Base-by-base conservation (phyloP, 148 eudicot genomes). In the Diospyros lotus region DNA sequence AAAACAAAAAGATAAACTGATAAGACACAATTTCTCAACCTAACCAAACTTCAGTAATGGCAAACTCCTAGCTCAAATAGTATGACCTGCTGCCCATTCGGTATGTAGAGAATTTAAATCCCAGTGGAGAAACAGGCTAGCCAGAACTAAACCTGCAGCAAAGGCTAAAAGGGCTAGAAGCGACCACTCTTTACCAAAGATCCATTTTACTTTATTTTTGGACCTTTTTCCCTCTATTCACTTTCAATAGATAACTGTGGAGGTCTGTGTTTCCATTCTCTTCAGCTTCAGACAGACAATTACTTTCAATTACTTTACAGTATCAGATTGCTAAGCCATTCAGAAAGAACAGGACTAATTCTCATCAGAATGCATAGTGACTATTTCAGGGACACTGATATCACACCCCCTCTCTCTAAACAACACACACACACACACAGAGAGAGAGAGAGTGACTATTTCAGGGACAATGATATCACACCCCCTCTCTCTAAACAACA, bases 1-100 rank as follows among this genome's bases (percentile, higher is more conserved):
- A 58, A 71, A 43, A 55, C 54, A 69, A 48, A 18, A 52, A 43
- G 46, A 58, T 64, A 14, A 28, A 50, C 14, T 55, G 42, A 38
- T 8, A 68, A 7, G 18, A 59, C 12, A 68, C 41, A 79, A 69
- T 40, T 2, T 64, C 9, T 51, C 51, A 82, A 73, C 40, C 45
- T 43, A 66, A 53, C 75, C 76, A 61, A 46, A 66, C 53, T 72
- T 14, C 44, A 59, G 59, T 72, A 68, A 39, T 43, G 0, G 12
- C 48, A 73, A 72, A 18, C 56, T 14, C 0, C 52, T 13, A 14
- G 28, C 28, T 44, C 69, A 44, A 48, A 66, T 45, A n/a, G 69
- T 61, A 73, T 46, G 56, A 73, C 10, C 12, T 51, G 67, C 75
- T 44, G 13, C 66, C 64, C 64, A 55, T 44, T 12, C 11, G 75